Conservation (phyloP, 805 yeast species). For the Phaffomyces antillensis region DNA sequence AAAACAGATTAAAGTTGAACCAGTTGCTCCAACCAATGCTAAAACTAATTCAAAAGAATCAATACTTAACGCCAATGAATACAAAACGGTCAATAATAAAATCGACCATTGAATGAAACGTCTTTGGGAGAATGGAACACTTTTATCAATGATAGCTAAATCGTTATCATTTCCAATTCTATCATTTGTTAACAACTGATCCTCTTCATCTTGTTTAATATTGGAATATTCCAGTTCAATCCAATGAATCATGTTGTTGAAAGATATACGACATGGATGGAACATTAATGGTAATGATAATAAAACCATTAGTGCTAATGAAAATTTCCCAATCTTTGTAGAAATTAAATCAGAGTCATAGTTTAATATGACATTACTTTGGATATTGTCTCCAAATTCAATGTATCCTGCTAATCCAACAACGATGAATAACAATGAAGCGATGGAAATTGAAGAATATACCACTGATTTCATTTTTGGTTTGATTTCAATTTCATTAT, state of each 20-base stretch:
- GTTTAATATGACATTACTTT: constrained; percentile 65
- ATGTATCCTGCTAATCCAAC: constrained; percentile 68
- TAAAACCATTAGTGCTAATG: constrained; percentile 66
- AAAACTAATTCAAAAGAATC: constrained; percentile 61
- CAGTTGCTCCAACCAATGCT: constrained; percentile 76
- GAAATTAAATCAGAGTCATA: constrained; percentile 47
- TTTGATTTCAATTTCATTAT: constrained; percentile 58
- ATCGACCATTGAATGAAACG: constrained; percentile 46
- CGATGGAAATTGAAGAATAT: constrained; percentile 40
- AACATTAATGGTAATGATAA: constrained; percentile 73
- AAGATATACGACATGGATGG: constrained; percentile 72
- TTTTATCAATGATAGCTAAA: not conserved
- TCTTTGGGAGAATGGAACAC: constrained; percentile 39
- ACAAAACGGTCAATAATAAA: constrained; percentile 39
- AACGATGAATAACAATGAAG: constrained; percentile 49
- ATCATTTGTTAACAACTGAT: constrained; percentile 7
- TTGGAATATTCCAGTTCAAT: constrained; percentile 19
- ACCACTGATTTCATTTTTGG: constrained; percentile 45
- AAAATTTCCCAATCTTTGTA: constrained; percentile 47
- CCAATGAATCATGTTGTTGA: constrained; percentile 58
- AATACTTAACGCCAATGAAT: constrained; percentile 50
- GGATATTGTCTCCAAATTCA: constrained; percentile 59
- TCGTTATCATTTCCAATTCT: constrained; percentile 18
- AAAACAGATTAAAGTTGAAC: constrained; percentile 73
- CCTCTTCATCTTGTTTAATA: constrained; percentile 4